Conservation (phyloP, 164 flowering plant genomes). For the Tinospora cordifolia region DNA sequence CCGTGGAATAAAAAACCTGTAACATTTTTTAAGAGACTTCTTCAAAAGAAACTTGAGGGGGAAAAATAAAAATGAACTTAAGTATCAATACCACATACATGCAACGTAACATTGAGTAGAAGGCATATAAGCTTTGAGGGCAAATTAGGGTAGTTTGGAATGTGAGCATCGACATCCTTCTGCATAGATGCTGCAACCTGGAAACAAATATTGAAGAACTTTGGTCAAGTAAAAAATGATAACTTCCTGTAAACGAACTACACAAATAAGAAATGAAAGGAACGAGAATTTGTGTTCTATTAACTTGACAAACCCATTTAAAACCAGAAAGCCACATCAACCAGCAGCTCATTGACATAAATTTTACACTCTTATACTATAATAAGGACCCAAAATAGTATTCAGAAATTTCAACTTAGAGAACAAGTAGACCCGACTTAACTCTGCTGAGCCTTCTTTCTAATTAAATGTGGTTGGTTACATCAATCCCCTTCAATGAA, state of each 20-base stretch:
- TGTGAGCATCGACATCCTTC: constrained; percentile 82
- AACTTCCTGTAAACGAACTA: background rate
- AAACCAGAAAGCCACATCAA: background rate
- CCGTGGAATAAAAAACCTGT: too few species aligned
- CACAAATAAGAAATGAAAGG: background rate
- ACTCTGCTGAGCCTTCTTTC: too few species aligned
- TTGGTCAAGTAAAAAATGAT: background rate
- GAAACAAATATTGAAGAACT: constrained; percentile 9
- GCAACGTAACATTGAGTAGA: constrained; percentile 85
- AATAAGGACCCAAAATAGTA: too few species aligned
- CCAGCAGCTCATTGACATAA: too few species aligned
- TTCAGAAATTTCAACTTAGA: too few species aligned
- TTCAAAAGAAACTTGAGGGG: too few species aligned
- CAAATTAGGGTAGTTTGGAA: constrained; percentile 87
- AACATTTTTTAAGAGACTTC: too few species aligned
- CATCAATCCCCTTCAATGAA: too few species aligned
- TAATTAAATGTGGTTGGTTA: too few species aligned
- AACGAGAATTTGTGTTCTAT: background rate
- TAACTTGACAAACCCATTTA: background rate
- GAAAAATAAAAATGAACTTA: background rate
- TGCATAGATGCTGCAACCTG: constrained; percentile 99
- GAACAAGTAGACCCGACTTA: too few species aligned
- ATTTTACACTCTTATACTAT: too few species aligned
- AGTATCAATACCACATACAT: constrained; percentile 36
- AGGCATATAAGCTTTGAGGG: constrained; percentile 83